Evolutionary conservation across 768 basidiomycete genomes (phyloP), one percentile per base, ranked within the genome.

Genomic region (Lactarius hatsudake): DNA sequence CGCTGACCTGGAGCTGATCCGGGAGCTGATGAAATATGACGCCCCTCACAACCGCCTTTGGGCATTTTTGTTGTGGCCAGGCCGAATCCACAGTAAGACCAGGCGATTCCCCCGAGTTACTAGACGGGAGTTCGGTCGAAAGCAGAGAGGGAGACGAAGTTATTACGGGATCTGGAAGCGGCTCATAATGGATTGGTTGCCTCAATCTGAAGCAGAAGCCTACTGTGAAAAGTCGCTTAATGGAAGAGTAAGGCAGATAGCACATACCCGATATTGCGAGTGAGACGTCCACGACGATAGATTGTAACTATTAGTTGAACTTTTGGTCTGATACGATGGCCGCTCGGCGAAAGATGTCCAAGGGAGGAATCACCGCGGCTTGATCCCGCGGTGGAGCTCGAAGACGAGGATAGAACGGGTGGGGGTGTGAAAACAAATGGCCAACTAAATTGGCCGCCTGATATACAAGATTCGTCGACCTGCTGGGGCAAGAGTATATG

Each of bases 231-330:
- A 59, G 28, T 57, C 23, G 0, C 53, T 34, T 17, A 60, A 10
- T 15, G 13, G 15, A 64, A 26, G 53, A 56, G 40, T 32, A 54
- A 13, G 26, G 38, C 12, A 10, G 54, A 45, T 36, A 64, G 8
- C 10, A 69, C 68, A 34, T 42, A 69, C 68, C 17, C 34, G 13
- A 67, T 26, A 36, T 67, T 67, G n/a, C 10, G 42, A 15, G 32
- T 51, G 32, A 63, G 40, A 26, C 58, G 61, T 17, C 62, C 58
- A 40, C 40, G 58, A 43, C 68, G 66, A 55, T n/a, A 45, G 26
- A 63, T 48, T 23, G 61, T 67, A 12, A 68, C 68, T 8, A 30
- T n/a, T 5, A 69, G 58, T 45, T 63, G 65, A 26, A 51, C 34
- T 30, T 5, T 63, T 62, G 15, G 58, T 6, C 23, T 20, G 48